A percentile compares a stretch with the other conserved stretches of the same genome.
Evolutionary conservation across 75 land plant genomes (phyloP).

Genomic region (Larix kaempferi): DNA sequence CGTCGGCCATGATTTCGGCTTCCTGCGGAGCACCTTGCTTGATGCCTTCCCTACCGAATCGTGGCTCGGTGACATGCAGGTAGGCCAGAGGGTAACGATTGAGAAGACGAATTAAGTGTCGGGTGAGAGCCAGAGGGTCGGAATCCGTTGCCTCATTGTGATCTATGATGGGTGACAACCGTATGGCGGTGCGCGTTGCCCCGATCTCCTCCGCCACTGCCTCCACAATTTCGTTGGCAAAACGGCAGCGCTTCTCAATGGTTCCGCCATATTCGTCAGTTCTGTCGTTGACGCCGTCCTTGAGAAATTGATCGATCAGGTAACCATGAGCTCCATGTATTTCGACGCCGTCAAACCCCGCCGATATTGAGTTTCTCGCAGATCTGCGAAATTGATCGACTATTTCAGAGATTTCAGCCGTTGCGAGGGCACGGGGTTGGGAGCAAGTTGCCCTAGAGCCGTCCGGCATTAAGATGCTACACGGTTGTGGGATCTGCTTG

Average conservation of each 20-base stretch:
- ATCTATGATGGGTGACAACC: constrained; percentile 75
- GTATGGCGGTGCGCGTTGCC: constrained; percentile 45
- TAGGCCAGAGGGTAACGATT: constrained; percentile 53
- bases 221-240: constrained; percentile 39
- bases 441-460: constrained; percentile 33
- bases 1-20: constrained; percentile 26
- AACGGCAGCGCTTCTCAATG: constrained; percentile 54
- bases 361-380: constrained; percentile 46
- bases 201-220: constrained; percentile 50
- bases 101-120: constrained; percentile 36
- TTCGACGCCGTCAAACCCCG: constrained; percentile 90
- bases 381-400: constrained; percentile 47
- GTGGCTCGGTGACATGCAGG: constrained; percentile 73
- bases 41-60: constrained; percentile 55
- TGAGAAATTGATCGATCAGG: constrained; percentile 84
- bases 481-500: neutral
- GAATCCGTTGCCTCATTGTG: constrained; percentile 73
- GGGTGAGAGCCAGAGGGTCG: constrained; percentile 51
- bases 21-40: constrained; percentile 34
- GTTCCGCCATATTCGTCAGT: constrained; percentile 73
- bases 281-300: constrained; percentile 86
- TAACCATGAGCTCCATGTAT: constrained; percentile 89
- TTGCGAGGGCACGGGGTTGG: constrained; percentile 38
- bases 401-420: constrained; percentile 42
- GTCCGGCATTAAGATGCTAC: constrained; percentile 19